Conservation (phyloP, 164 flowering plant species). For the Stephania cephalantha region DNA sequence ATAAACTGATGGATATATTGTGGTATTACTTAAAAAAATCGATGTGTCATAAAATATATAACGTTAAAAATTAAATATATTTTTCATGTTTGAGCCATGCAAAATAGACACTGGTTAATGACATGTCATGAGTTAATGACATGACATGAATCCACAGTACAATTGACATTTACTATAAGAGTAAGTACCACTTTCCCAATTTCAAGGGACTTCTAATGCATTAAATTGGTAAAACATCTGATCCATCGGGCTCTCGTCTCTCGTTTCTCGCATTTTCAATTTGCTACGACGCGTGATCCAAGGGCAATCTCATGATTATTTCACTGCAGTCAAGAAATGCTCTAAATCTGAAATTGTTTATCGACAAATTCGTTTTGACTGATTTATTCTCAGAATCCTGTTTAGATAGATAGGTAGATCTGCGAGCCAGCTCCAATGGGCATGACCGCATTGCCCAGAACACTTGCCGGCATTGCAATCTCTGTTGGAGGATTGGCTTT, state of each 20-base stretch:
- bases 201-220: background rate
- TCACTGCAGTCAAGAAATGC: background rate
- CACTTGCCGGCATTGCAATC: constrained; percentile 36
- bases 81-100: too few species aligned
- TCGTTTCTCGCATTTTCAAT: background rate
- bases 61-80: too few species aligned
- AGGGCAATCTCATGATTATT: background rate
- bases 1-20: too few species aligned
- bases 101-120: too few species aligned
- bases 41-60: too few species aligned
- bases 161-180: too few species aligned
- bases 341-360: background rate
- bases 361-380: background rate
- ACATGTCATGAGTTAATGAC: too few species aligned
- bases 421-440: constrained; percentile 15
- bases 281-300: background rate
- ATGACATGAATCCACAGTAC: too few species aligned
- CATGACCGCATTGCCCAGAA: constrained; percentile 35
- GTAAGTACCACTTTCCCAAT: background rate
- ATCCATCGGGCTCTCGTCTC: background rate
- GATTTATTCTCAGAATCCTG: background rate
- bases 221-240: background rate
- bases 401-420: background rate
- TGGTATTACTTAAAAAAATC: too few species aligned
- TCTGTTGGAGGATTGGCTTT: constrained; percentile 54